A percentile compares a stretch with the other conserved stretches of the same genome.
Evolutionary conservation across 78 protist species (phyloP).

Genomic region (Blattamonas nauphoetae): DNA sequence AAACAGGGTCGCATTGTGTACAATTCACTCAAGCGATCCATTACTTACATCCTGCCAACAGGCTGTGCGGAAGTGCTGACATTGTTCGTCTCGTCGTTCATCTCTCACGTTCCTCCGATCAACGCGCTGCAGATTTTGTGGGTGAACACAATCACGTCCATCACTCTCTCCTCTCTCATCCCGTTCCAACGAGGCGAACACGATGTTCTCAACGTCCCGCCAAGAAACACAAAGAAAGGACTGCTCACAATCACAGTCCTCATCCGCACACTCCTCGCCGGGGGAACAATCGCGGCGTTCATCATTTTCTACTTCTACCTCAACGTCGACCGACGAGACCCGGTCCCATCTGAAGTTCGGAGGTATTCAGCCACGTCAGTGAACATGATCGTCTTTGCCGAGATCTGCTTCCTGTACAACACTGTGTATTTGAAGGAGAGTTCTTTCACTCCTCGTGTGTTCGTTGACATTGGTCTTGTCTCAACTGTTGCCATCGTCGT

Average conservation of each 20-base stretch:
- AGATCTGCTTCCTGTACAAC: background rate
- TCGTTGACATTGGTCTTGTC: background rate
- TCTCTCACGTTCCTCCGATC: slow-evolving; percentile 18
- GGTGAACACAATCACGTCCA: slow-evolving; percentile 61
- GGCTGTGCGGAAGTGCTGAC: slow-evolving; percentile 61
- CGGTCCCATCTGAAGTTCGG: background rate
- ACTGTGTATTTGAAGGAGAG: background rate
- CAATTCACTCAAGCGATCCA: slow-evolving; percentile 56
- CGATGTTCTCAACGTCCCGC: background rate
- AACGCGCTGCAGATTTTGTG: slow-evolving; percentile 57
- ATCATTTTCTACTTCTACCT: background rate
- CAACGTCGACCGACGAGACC: background rate
- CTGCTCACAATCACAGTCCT: background rate
- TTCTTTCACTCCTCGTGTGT: background rate
- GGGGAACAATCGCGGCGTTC: background rate
- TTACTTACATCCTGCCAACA: slow-evolving; percentile 64
- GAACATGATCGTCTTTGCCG: background rate
- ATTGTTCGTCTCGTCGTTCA: slow-evolving; percentile 14
- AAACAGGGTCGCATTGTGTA: slow-evolving; percentile 76
- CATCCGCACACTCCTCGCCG: background rate
- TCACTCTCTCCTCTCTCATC: background rate
- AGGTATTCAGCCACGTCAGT: background rate
- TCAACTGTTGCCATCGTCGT: background rate
- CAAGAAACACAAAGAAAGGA: background rate
- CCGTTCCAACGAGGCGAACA: slow-evolving; percentile 8